Evolutionary conservation across 2,329 filamentous ascomycete genomes (phyloP).

Genomic region (Metarhizium guizhouense): DNA sequence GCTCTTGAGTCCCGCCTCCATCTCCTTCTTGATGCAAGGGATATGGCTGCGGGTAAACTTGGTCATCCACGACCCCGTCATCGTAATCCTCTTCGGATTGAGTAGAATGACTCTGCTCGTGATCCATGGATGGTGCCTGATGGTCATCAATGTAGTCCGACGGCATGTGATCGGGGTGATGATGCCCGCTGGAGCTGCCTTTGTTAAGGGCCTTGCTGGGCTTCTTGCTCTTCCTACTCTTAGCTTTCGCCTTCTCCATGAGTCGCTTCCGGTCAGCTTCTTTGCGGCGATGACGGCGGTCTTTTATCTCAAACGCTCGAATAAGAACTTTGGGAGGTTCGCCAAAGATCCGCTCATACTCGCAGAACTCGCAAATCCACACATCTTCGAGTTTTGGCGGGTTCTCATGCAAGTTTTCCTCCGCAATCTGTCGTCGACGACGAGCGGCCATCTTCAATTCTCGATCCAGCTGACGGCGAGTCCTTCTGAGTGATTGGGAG

Average conservation of each 20-base stretch:
- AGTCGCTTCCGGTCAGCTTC: constrained; percentile 78
- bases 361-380: constrained; percentile 97
- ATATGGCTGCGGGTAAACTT: constrained; percentile 13
- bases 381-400: constrained; percentile 63
- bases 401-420: constrained; percentile 67
- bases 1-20: constrained; percentile 10
- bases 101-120: constrained; percentile 25
- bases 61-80: constrained; percentile 22
- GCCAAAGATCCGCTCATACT: constrained; percentile 96
- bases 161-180: constrained; percentile 15
- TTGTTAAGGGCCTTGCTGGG: constrained; percentile 45
- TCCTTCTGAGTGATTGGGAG: constrained; percentile 38
- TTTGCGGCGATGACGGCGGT: constrained; percentile 73
- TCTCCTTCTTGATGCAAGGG: constrained; percentile 4
- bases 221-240: constrained; percentile 84
- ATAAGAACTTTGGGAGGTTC: constrained; percentile 75
- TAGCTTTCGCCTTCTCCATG: constrained; percentile 89
- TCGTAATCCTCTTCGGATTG: constrained; percentile 31
- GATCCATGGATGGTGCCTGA: constrained; percentile 13
- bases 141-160: constrained; percentile 14
- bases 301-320: constrained; percentile 88
- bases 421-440: constrained; percentile 67
- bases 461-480: constrained; percentile 57
- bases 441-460: constrained; percentile 68
- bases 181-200: constrained; percentile 15